Evolutionary conservation across 148 eudicot genomes (phyloP).

Genomic region (Bassia scoparia): DNA sequence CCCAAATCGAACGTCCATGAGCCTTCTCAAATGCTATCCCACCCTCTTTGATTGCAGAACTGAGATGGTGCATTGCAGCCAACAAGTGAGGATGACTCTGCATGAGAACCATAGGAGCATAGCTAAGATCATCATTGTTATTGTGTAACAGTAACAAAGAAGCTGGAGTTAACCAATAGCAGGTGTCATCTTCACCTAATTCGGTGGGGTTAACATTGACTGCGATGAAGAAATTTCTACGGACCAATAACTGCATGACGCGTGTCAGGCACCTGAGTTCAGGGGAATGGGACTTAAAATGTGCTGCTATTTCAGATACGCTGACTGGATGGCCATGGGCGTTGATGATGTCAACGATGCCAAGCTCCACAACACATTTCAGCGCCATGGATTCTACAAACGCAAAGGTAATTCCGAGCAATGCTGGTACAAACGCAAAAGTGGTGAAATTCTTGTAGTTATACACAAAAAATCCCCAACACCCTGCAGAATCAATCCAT

Average conservation of each 20-base stretch:
- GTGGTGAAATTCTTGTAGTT: too few species aligned
- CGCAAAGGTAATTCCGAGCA: slow-evolving; percentile 22
- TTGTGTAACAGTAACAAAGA: slow-evolving; percentile 35
- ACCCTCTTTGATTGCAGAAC: slow-evolving; percentile 28
- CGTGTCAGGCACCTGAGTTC: slow-evolving; percentile 36
- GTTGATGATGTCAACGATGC: slow-evolving; percentile 43
- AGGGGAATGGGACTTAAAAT: slow-evolving; percentile 22
- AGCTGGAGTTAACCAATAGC: slow-evolving; percentile 41
- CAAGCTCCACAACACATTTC: slow-evolving; percentile 43
- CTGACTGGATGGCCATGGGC: slow-evolving; percentile 31
- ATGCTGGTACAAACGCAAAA: slow-evolving; percentile 16
- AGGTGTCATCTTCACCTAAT: slow-evolving; percentile 14
- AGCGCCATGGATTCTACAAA: slow-evolving; percentile 44
- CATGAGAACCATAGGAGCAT: slow-evolving; percentile 39
- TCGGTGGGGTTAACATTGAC: background rate
- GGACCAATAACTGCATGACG: slow-evolving; percentile 42
- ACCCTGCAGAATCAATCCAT: too few species aligned
- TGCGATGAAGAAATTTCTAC: slow-evolving; percentile 32
- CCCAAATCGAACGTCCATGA: slow-evolving; percentile 36
- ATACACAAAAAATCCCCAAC: too few species aligned
- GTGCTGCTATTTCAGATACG: slow-evolving; percentile 29
- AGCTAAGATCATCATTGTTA: slow-evolving; percentile 14
- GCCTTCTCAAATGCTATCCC: slow-evolving; percentile 36
- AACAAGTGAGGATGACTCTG: slow-evolving; percentile 18
- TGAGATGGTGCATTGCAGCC: slow-evolving; percentile 25